A percentile compares a stretch with the other conserved stretches of the same genome.
Conservation (phyloP, 768 basidiomycete genomes). For the Tulasnella sp. region DNA sequence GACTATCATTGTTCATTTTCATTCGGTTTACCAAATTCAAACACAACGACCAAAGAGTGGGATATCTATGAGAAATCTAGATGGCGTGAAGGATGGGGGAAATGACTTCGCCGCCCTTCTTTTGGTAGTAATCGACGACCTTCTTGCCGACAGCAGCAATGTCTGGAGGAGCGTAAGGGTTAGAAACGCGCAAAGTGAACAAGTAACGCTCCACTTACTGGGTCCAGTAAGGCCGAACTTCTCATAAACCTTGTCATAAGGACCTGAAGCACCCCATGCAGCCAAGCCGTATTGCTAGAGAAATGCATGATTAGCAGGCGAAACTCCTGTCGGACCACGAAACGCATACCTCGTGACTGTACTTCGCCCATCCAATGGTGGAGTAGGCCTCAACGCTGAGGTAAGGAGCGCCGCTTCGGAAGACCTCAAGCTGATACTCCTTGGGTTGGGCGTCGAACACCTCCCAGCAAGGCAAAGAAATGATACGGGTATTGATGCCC, state of each 20-base stretch:
- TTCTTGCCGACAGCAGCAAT: slow-evolving; percentile 79
- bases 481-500: slow-evolving; percentile 74
- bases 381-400: slow-evolving; percentile 79
- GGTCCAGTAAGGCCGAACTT: slow-evolving; percentile 77
- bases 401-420: slow-evolving; percentile 84
- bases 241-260: slow-evolving; percentile 84
- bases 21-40: background rate
- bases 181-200: background rate
- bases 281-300: slow-evolving; percentile 58
- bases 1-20: slow-evolving; percentile 3
- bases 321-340: slow-evolving; percentile 19
- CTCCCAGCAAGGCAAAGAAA: slow-evolving; percentile 84
- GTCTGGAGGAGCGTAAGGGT: slow-evolving; percentile 36
- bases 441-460: slow-evolving; percentile 75
- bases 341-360: slow-evolving; percentile 64
- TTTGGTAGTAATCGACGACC: slow-evolving; percentile 79
- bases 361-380: slow-evolving; percentile 81
- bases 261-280: slow-evolving; percentile 83
- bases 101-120: slow-evolving; percentile 58
- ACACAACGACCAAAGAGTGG: slow-evolving; percentile 4
- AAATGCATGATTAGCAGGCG: background rate
- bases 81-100: slow-evolving; percentile 75
- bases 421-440: slow-evolving; percentile 73
- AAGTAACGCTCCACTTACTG: slow-evolving; percentile 40
- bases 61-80: background rate